Conservation (phyloP, 2,329 filamentous ascomycete species). For the Acarospora socialis region DNA sequence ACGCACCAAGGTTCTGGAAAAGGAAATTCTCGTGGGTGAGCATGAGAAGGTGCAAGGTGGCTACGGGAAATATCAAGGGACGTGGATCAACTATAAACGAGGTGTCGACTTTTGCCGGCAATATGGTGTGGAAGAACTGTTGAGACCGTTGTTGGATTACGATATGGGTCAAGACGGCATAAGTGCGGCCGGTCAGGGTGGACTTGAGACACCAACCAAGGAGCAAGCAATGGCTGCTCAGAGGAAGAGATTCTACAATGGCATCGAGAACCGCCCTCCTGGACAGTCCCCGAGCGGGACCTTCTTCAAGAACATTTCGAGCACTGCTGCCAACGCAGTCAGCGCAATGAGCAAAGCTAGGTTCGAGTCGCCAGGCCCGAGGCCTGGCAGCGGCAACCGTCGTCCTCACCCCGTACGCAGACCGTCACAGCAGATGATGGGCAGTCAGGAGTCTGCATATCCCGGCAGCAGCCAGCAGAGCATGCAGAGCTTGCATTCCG, state of each 20-base stretch:
- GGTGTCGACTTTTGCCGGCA: constrained; percentile 81
- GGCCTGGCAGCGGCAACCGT: constrained; percentile 46
- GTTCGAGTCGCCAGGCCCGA: constrained; percentile 71
- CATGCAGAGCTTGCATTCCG: constrained; percentile 52
- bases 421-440: constrained; percentile 45
- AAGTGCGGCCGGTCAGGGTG: constrained; percentile 53
- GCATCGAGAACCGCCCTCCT: constrained; percentile 52
- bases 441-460: constrained; percentile 49
- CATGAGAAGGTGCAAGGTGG: constrained; percentile 98
- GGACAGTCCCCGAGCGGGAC: constrained; percentile 57
- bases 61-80: constrained; percentile 97
- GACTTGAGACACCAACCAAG: constrained; percentile 89
- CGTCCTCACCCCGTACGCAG: constrained; percentile 57
- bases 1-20: constrained; percentile 92
- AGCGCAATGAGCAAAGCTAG: constrained; percentile 94
- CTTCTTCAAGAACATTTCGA: constrained; percentile 95
- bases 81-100: constrained; percentile 90
- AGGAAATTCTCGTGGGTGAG: constrained; percentile 89
- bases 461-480: constrained; percentile 71
- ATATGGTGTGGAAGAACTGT: constrained; percentile 40
- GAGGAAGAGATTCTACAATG: constrained; percentile 81
- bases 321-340: constrained; percentile 80
- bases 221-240: constrained; percentile 97
- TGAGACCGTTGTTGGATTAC: constrained; percentile 35
- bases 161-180: constrained; percentile 36